A percentile compares a stretch with the other conserved stretches of the same genome.
These are phyloP conservation scores for Kwoniella heveanensis DNA, from an alignment of 768 basidiomycete species.

Conservation along the genomic window DNA sequence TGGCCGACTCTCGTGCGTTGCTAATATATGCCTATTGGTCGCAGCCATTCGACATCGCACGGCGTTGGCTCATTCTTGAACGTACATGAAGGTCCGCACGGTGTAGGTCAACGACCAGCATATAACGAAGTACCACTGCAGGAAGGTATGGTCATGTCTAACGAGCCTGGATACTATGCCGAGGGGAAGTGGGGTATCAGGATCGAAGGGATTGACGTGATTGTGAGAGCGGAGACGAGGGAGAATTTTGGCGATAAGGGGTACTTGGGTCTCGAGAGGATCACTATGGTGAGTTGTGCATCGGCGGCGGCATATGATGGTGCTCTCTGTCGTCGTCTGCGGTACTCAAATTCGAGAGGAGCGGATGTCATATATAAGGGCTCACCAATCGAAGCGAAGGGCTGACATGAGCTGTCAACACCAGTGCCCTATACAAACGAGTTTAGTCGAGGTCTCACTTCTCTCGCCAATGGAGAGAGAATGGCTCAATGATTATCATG, in stretches of 20 bases:
- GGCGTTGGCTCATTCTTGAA: constrained; percentile 94
- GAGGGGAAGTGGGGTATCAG: constrained; percentile 91
- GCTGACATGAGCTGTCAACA: no score
- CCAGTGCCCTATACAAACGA: constrained; percentile 83
- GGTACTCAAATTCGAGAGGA: no score
- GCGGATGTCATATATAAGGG: no score
- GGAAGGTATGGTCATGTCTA: constrained; percentile 85
- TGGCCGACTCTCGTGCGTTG: no score
- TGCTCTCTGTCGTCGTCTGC: no score
- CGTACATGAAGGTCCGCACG: constrained; percentile 83
- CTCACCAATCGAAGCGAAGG: no score
- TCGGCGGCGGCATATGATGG: no score
- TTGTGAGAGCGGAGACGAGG: constrained; percentile 69
- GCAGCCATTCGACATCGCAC: constrained; percentile 87
- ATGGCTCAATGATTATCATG: constrained; percentile 86
- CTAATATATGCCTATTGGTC: not conserved
- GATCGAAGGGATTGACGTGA: constrained; percentile 85
- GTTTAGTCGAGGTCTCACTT: constrained; percentile 68
- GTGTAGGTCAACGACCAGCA: constrained; percentile 60
- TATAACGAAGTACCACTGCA: constrained; percentile 74
- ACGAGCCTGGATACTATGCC: constrained; percentile 90
- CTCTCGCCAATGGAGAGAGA: constrained; percentile 68
- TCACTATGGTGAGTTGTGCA: constrained; percentile 76
- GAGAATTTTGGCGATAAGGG: constrained; percentile 81
- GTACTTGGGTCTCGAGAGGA: constrained; percentile 78